Evolutionary conservation across 768 basidiomycete species (phyloP), one percentile per base, ranked within the genome.

Genomic region (Amyloporia xantha): DNA sequence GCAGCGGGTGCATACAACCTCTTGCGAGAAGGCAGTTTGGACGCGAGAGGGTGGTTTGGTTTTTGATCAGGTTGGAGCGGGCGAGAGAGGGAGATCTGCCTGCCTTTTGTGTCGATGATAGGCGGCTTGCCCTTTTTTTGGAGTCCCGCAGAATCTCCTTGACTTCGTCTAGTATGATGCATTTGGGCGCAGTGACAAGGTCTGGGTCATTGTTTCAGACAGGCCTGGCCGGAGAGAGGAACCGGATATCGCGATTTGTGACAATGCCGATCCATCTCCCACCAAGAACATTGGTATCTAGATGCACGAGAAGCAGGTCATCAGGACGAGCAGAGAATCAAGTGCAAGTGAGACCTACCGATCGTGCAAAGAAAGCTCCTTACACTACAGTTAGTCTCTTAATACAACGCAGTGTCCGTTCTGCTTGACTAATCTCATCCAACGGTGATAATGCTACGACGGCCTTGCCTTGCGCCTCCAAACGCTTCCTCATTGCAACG

Each of bases 101-200:
- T 71, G 41, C 85, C 84, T 40, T 77, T 60, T 6, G 64, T 53
- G 66, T 91, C 82, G 57, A 90, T 71, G 61, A 91, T 83, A 27
- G 94, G 96, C 1, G 98, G 82, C 65, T 99, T 99, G 45, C 96
- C 96, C 74, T 96, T n/a, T n/a, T 98, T 66, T 98, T 98, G 24
- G 86, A 95, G 65, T 90, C 84, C 35, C 94, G 91, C 19, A 99
- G 84, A 60, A 99, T 87, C 62, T 82, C 73, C 73, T 99, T 98
- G 53, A 95, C 96, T 67, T 96, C 84, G 28, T 77, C 62, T 37
- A 99, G 84, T 3, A 91, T 96, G 59, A 97, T 84, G 21, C 96
- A 95, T 56, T 89, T 76, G 1, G 74, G 75, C 6, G 91, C 96
- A 24, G 90, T 91, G 62, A 97, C 84, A 48, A 97, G 81, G 44